phyloP scores from a whole-genome alignment of 768 basidiomycete species.

The Artomyces pyxidatus region DNA sequence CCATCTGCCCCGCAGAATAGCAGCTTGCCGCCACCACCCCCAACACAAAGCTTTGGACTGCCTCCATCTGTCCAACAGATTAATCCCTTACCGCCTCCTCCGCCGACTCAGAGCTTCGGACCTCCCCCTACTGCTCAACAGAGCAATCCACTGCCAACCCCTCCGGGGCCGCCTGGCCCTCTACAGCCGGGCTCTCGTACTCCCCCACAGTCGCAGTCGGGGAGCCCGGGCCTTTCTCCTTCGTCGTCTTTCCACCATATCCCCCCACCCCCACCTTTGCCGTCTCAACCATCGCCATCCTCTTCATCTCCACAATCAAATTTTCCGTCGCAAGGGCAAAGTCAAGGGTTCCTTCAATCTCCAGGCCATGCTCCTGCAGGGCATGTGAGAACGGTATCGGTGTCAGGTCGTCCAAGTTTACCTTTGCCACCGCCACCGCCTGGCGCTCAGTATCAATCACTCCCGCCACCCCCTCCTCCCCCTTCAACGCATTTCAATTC shows the following conservation, averaged over 20 bases:
- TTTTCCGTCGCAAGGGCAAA: conserved; percentile 4
- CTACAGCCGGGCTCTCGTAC: conserved; percentile 11
- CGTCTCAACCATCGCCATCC: conserved; percentile 8
- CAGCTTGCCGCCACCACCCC: no score
- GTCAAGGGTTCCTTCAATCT: conserved; percentile 12
- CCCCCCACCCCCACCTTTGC: conserved; percentile 8
- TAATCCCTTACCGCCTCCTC: no score
- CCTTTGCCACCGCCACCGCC: conserved; percentile 37
- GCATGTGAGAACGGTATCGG: conserved; percentile 14
- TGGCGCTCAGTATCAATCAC: conserved; percentile 22
- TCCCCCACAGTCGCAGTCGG: neutral
- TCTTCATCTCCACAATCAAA: conserved; percentile 4
- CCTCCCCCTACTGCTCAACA: neutral
- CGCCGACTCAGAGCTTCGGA: no score
- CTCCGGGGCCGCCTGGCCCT: conserved; percentile 17
- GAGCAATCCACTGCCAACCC: conserved; percentile 14
- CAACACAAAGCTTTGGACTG: no score
- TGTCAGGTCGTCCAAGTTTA: conserved; percentile 39
- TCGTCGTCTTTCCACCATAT: conserved; percentile 9
- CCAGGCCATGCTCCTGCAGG: conserved; percentile 5
- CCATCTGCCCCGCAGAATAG: no score
- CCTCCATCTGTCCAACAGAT: no score
- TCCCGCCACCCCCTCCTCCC: conserved; percentile 5
- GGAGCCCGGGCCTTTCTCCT: neutral
- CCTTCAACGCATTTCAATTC: no score